Evolutionary conservation across 768 basidiomycete genomes (phyloP), one percentile per base, ranked within the genome.

Genomic region (Cystofilobasidium macerans): DNA sequence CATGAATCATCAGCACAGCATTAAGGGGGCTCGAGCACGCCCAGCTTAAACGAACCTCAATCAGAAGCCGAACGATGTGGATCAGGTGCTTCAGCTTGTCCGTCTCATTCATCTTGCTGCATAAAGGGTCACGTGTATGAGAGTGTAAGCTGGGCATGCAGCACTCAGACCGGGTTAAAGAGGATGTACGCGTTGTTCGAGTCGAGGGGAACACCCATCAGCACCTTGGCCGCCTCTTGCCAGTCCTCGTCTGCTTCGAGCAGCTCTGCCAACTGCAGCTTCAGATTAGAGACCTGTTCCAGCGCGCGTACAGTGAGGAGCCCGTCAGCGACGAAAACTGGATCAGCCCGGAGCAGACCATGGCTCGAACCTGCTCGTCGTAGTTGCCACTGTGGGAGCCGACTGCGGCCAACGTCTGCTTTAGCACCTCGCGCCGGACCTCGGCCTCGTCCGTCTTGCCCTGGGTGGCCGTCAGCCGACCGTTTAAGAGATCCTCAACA

Each of bases 141-240:
- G 30, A 61, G 20, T 14, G 30, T 53, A n/a, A 26, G 18, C 18
- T 20, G 3, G 7, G 7, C 30, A 7, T 26, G 26, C 5, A 9
- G 30, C 8, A 7, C 9, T 8, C 26, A 22, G 33, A 12, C 9
- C 13, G 57, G 48, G 43, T 22, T 16, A 35, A 26, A 32, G 13
- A 45, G 42, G 32, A 72, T 81, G 71, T 69, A 90, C 93, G 91
- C 82, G 74, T 88, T 85, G 33, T 86, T 85, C 28, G 89, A 86
- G 75, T 98, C 94, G 47, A 95, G 80, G 8, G 90, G 91, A 47
- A 98, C 90, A 45, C 86, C 85, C 83, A 89, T 93, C 47, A 98
- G 81, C 40, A 94, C 87, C 60, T 85, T 84, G 0, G 95, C 95
- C 18, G 95, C 91, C 58, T 85, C 88, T 68, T 85, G 86, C 87